Evolutionary conservation across 257 asterid species (phyloP).

Genomic region (Plantago ovata): DNA sequence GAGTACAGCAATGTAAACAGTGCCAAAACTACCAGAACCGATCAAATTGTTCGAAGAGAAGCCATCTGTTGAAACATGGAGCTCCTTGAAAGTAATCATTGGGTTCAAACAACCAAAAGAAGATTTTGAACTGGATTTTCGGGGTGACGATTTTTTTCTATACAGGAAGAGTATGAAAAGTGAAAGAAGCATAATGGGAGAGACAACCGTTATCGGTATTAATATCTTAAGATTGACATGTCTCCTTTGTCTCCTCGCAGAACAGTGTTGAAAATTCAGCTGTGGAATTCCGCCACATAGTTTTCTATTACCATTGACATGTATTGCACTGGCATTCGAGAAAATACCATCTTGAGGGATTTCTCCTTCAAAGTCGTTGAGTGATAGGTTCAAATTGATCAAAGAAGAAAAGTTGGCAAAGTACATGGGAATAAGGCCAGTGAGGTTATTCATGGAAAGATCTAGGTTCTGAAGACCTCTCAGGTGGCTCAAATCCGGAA

Average conservation of each 20-base stretch:
- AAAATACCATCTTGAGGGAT: constrained; percentile 29
- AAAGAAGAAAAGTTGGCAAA: constrained; percentile 9
- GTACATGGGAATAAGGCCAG: constrained; percentile 28
- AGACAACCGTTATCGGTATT: constrained; percentile 12
- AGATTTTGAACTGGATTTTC: background rate
- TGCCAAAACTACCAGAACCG: constrained; percentile 31
- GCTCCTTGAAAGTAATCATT: constrained; percentile 21
- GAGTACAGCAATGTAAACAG: constrained; percentile 16
- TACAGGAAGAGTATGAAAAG: constrained; percentile 4
- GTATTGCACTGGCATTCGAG: constrained; percentile 17
- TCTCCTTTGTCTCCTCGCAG: constrained; percentile 6
- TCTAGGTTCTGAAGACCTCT: constrained; percentile 24
- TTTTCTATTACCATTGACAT: constrained; percentile 22
- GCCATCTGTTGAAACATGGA: constrained; percentile 20
- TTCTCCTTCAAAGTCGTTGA: constrained; percentile 30
- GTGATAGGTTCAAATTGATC: constrained; percentile 24
- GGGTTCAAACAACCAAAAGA: background rate
- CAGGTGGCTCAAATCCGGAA: constrained; percentile 25
- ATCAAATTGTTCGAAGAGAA: constrained; percentile 32
- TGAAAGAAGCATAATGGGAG: constrained; percentile 1
- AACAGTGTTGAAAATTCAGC: background rate
- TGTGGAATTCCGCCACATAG: constrained; percentile 27
- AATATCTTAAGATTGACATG: constrained; percentile 16
- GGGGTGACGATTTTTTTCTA: constrained; percentile 4
- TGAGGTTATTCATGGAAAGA: constrained; percentile 28